Evolutionary conservation across 2,329 filamentous ascomycete species (phyloP).

Genomic region (Gnomoniopsis sp.): DNA sequence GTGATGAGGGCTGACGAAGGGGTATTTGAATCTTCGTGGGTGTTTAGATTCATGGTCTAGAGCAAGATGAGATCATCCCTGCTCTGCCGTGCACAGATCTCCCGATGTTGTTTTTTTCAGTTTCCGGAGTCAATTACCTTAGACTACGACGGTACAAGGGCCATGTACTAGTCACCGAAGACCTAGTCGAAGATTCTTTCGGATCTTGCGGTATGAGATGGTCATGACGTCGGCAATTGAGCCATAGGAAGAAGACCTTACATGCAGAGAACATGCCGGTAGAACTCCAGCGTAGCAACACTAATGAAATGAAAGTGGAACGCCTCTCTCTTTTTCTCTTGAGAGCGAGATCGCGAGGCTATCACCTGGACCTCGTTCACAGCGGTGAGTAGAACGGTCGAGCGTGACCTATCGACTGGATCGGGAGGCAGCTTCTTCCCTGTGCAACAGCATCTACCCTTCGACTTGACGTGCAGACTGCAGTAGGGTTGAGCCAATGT

Average conservation of each 20-base stretch:
- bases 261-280: not conserved
- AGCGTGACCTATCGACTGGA: too few species aligned
- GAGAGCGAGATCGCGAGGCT: constrained; percentile 9
- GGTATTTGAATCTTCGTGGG: constrained; percentile 10
- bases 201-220: not conserved
- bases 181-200: not conserved
- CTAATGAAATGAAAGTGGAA: not conserved
- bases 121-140: not conserved
- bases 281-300: not conserved
- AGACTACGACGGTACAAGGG: not conserved
- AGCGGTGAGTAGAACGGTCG: not conserved
- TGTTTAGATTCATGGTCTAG: not conserved
- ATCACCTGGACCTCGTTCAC: not conserved
- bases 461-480: too few species aligned
- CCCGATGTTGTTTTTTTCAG: not conserved
- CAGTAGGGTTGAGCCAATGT: too few species aligned
- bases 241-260: not conserved
- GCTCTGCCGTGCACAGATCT: not conserved
- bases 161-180: not conserved
- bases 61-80: constrained; percentile 10
- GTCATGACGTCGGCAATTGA: constrained; percentile 13
- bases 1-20: not conserved
- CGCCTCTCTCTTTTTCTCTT: not conserved
- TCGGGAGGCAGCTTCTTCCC: too few species aligned
- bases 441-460: too few species aligned